phyloP scores from a whole-genome alignment of 164 flowering plant genomes.

The Vitis riparia region DNA sequence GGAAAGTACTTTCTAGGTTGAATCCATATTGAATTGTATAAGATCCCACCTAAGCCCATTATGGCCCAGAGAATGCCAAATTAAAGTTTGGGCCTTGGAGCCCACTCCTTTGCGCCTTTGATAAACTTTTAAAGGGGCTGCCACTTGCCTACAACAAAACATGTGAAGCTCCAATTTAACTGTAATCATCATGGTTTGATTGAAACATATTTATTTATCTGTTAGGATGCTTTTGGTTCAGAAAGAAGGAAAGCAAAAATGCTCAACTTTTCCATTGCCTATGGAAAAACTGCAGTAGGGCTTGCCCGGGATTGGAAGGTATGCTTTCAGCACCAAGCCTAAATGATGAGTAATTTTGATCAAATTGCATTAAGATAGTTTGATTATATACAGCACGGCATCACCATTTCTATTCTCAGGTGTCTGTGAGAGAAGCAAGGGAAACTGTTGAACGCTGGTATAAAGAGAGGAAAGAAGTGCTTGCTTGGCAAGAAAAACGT shows the following conservation, averaged over 20 bases:
- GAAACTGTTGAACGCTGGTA: constrained; percentile 91
- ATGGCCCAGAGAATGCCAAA: too few relatives aligned
- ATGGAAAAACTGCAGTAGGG: constrained; percentile 92
- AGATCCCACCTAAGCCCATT: too few relatives aligned
- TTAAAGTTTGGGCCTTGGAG: too few relatives aligned
- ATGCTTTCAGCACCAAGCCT: constrained; percentile 4
- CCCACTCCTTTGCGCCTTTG: too few relatives aligned
- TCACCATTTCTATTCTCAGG: constrained; percentile 39
- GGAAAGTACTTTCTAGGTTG: too few relatives aligned
- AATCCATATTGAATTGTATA: too few relatives aligned
- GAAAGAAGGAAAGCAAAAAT: constrained; percentile 99
- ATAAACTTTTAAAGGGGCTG: too few relatives aligned
- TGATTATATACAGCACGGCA: background rate
- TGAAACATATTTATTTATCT: background rate
- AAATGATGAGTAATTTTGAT: background rate
- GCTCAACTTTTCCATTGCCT: constrained; percentile 99
- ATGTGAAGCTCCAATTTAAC: too few relatives aligned
- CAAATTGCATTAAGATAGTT: background rate
- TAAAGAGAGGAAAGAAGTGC: constrained; percentile 79
- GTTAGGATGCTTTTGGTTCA: constrained; percentile 91
- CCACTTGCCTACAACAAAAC: too few relatives aligned
- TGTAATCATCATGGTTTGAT: too few relatives aligned
- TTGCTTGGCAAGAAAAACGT: constrained; percentile 70
- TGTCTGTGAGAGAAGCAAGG: constrained; percentile 81
- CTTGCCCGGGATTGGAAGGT: constrained; percentile 98